Conservation (phyloP, 805 yeast genomes). For the Ogataea pilisensis region DNA sequence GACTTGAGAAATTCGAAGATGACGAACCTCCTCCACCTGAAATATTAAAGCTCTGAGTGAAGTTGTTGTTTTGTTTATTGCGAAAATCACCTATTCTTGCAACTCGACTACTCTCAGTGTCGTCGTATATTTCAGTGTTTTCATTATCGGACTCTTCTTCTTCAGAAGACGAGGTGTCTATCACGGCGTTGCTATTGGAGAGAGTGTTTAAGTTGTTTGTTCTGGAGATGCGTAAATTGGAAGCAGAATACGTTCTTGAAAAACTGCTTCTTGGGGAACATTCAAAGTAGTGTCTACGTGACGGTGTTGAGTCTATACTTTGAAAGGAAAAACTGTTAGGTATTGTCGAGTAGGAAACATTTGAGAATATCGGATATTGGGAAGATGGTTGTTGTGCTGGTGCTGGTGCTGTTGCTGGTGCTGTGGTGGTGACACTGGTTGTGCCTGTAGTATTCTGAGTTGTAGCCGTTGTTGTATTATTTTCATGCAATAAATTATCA, state of each 20-base stretch:
- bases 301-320: neutral
- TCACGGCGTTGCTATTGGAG: slow-evolving; percentile 3
- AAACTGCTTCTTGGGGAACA: slow-evolving; percentile 16
- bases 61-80: too few relatives aligned
- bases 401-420: too few relatives aligned
- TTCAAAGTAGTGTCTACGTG: slow-evolving; percentile 15
- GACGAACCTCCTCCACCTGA: slow-evolving; percentile 8
- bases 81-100: too few relatives aligned
- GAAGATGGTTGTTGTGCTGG: too few relatives aligned
- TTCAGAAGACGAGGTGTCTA: slow-evolving; percentile 11
- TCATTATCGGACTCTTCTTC: slow-evolving; percentile 11
- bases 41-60: neutral
- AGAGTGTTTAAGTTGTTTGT: slow-evolving; percentile 5
- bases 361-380: neutral
- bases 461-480: neutral
- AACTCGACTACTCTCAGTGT: too few relatives aligned
- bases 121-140: neutral
- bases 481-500: too few relatives aligned
- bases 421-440: neutral
- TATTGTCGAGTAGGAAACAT: neutral
- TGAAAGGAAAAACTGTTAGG: neutral
- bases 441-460: neutral
- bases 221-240: slow-evolving; percentile 18
- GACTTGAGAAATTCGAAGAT: slow-evolving; percentile 14
- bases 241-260: slow-evolving; percentile 17